A percentile compares a stretch with the other conserved stretches of the same genome.
Evolutionary conservation across 2,329 filamentous ascomycete genomes (phyloP).

Genomic region (Colletotrichum sp.): DNA sequence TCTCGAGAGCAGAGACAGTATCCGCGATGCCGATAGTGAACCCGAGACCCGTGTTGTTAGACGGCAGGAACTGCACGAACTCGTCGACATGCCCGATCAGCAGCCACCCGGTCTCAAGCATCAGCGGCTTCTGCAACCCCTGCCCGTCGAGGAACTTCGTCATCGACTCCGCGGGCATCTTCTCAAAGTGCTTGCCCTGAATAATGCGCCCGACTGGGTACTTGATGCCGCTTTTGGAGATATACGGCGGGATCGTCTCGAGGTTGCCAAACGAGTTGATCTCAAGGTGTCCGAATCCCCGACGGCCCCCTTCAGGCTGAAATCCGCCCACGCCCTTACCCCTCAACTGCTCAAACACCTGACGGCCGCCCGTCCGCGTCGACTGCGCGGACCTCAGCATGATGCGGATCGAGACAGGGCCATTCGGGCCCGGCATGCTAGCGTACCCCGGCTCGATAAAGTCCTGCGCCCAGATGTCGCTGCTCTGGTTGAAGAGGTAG

Average conservation of each 20-base stretch:
- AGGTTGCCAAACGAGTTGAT: constrained; percentile 36
- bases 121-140: constrained; percentile 37
- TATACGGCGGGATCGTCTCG: constrained; percentile 40
- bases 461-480: constrained; percentile 44
- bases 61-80: constrained; percentile 36
- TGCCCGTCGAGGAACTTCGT: constrained; percentile 35
- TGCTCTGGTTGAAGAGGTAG: constrained; percentile 25
- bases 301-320: constrained; percentile 26
- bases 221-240: not conserved
- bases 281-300: constrained; percentile 37
- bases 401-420: constrained; percentile 34
- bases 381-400: constrained; percentile 36
- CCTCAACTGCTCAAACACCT: constrained; percentile 36
- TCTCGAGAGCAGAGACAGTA: constrained; percentile 24
- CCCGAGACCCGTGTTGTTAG: constrained; percentile 11
- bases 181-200: constrained; percentile 6
- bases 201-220: not conserved
- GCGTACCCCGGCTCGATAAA: constrained; percentile 42
- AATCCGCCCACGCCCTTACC: constrained; percentile 34
- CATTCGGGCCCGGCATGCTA: constrained; percentile 41
- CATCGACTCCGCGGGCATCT: constrained; percentile 31
- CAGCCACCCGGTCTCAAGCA: constrained; percentile 37
- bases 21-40: constrained; percentile 29
- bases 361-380: constrained; percentile 29
- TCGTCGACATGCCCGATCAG: constrained; percentile 37